phyloP scores from a whole-genome alignment of 805 yeast genomes.

The Metschnikowia gelsemii region DNA sequence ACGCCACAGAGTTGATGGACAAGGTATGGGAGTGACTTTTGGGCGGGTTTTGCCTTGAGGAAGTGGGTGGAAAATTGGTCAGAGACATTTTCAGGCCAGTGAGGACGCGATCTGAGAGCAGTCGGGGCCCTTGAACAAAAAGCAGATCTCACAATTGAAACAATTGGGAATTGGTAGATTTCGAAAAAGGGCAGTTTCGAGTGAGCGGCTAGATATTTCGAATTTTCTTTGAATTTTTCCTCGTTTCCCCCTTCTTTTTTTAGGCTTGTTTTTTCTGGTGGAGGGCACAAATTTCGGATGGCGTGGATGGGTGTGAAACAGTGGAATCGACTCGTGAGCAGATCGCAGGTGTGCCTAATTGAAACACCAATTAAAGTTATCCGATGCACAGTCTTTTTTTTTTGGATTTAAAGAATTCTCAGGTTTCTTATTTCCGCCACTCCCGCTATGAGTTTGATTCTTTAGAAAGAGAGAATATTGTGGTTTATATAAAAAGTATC shows the following conservation, averaged over 20 bases:
- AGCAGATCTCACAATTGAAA: neutral
- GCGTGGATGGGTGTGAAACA: neutral
- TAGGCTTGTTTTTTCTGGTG: neutral
- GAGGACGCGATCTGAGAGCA: neutral
- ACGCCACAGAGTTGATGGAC: slow-evolving; percentile 43
- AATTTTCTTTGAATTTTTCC: neutral
- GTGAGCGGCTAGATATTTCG: neutral
- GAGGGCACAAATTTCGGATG: neutral
- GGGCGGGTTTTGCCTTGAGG: slow-evolving; percentile 1
- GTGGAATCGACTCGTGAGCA: slow-evolving; percentile 1
- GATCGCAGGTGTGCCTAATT: slow-evolving; percentile 6
- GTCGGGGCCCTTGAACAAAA: neutral
- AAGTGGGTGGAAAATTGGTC: slow-evolving; percentile 1
- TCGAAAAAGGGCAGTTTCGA: too few relatives aligned
- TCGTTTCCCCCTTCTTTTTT: neutral
- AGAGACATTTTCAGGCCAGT: slow-evolving; percentile 2
- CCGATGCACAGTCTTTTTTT: slow-evolving; percentile 8
- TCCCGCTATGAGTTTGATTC: too few relatives aligned
- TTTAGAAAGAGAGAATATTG: too few relatives aligned
- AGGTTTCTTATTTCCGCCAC: neutral
- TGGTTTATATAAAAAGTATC: too few relatives aligned
- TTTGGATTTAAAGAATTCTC: neutral
- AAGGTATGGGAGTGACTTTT: slow-evolving; percentile 33
- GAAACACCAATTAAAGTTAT: slow-evolving; percentile 9
- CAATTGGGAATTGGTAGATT: too few relatives aligned